Evolutionary conservation across 176 grass and related monocot genomes (phyloP).

Genomic region (Canna indica): DNA sequence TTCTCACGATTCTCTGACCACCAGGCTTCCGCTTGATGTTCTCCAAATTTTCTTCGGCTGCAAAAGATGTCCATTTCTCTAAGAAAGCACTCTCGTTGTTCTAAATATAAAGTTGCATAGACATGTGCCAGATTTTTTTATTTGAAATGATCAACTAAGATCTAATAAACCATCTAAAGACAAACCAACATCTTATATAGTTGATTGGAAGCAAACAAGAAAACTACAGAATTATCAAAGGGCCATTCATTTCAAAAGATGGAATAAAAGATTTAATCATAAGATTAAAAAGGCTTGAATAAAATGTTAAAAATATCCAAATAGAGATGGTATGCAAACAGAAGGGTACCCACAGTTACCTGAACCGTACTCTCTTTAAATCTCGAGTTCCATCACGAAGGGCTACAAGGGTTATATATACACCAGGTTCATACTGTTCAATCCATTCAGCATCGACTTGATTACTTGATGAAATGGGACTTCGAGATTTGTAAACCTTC

Average conservation of each 20-base stretch:
- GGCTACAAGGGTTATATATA: conserved; percentile 75
- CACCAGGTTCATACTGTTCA: conserved; percentile 87
- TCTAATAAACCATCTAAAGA: not conserved
- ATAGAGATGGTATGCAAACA: not conserved
- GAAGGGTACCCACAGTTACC: conserved; percentile 22
- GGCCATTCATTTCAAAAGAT: not conserved
- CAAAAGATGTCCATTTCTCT: conserved; percentile 1
- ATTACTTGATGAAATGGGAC: conserved; percentile 31
- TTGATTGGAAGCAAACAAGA: not conserved
- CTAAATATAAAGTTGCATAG: not conserved
- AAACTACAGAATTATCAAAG: not conserved
- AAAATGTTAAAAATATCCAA: not conserved
- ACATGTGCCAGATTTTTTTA: not conserved
- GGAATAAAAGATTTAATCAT: not conserved
- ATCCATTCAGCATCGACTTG: conserved; percentile 84
- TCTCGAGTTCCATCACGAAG: conserved; percentile 75
- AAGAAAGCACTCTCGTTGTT: not conserved
- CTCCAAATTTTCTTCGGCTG: conserved; percentile 75
- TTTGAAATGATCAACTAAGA: not conserved
- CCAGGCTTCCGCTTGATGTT: conserved; percentile 94
- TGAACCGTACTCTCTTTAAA: conserved; percentile 93
- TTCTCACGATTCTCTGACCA: conserved; percentile 91
- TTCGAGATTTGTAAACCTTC: conserved; percentile 24
- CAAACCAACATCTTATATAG: too few species aligned
- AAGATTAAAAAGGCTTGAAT: not conserved